Evolutionary conservation across 2,329 filamentous ascomycete genomes (phyloP).

Genomic region (Penicillium verrucosum): DNA sequence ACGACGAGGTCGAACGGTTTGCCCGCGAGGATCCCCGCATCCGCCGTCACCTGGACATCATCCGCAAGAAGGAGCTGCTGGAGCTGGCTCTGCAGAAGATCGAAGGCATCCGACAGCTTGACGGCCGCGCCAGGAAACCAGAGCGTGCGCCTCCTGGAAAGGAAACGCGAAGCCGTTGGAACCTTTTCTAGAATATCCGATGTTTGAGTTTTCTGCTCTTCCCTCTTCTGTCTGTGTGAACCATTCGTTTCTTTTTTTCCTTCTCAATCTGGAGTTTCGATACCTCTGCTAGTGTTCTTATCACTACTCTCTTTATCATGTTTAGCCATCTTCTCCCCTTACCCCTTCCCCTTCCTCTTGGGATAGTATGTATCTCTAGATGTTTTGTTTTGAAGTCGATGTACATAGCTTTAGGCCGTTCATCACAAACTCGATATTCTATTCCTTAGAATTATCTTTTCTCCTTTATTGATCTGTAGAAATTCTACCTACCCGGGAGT

Average conservation of each 20-base stretch:
- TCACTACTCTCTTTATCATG: conserved; percentile 3
- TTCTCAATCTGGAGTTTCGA: conserved; percentile 9
- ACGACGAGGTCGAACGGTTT: conserved; percentile 81
- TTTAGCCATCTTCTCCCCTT: not conserved
- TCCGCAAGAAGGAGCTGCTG: conserved; percentile 84
- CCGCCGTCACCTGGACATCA: conserved; percentile 82
- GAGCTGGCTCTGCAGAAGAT: conserved; percentile 95
- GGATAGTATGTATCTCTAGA: conserved; percentile 4
- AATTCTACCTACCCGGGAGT: not conserved
- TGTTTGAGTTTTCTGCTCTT: not conserved
- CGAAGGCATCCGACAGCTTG: conserved; percentile 80
- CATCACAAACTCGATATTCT: not conserved
- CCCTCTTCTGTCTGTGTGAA: not conserved
- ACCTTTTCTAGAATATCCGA: conserved; percentile 36
- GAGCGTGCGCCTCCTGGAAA: conserved; percentile 36
- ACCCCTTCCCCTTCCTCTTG: not conserved
- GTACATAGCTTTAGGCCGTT: conserved; percentile 13
- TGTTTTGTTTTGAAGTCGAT: conserved; percentile 4
- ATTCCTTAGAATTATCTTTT: not conserved
- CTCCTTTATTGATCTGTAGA: not conserved
- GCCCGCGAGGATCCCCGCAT: conserved; percentile 92
- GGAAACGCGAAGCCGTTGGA: conserved; percentile 43
- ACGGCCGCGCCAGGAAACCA: conserved; percentile 60
- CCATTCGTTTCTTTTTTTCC: not conserved
- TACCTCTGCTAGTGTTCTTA: conserved; percentile 10